A percentile compares a stretch with the other conserved stretches of the same genome.
Conservation (phyloP, 257 asterid species). For the Eucommia ulmoides region DNA sequence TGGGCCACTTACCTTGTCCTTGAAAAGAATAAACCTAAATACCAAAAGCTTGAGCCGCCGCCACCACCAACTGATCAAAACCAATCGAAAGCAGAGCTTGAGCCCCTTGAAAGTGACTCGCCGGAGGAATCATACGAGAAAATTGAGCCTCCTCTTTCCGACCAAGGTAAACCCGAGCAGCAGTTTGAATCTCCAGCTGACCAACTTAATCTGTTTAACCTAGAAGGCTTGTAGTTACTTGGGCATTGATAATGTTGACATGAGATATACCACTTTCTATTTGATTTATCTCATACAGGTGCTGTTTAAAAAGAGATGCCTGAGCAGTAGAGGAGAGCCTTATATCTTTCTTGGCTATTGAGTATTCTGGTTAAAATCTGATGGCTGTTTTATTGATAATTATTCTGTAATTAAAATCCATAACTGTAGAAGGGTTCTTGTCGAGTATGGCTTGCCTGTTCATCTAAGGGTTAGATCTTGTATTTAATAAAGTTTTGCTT, state of each 20-base stretch:
- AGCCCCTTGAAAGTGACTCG: constrained; percentile 36
- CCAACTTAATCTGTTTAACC: constrained; percentile 66
- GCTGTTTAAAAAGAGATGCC: constrained; percentile 38
- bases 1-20: constrained; percentile 80
- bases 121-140: constrained; percentile 31
- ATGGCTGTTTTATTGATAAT: no score
- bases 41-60: constrained; percentile 66
- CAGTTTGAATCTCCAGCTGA: constrained; percentile 62
- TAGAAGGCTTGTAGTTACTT: constrained; percentile 69
- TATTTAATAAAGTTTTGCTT: no score
- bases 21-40: constrained; percentile 86
- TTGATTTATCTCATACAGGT: constrained; percentile 79
- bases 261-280: constrained; percentile 43
- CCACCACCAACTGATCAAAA: constrained; percentile 31
- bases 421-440: no score
- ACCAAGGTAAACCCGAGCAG: constrained; percentile 77
- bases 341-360: constrained; percentile 26
- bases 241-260: constrained; percentile 40
- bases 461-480: no score
- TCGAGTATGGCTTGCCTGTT: no score
- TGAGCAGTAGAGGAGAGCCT: constrained; percentile 39
- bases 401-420: no score
- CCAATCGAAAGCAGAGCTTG: constrained; percentile 23
- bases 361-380: constrained; percentile 9
- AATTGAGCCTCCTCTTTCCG: constrained; percentile 36